These are phyloP conservation scores for Pisolithus microcarpus DNA, from an alignment of 768 basidiomycete species.

Conservation along the genomic window DNA sequence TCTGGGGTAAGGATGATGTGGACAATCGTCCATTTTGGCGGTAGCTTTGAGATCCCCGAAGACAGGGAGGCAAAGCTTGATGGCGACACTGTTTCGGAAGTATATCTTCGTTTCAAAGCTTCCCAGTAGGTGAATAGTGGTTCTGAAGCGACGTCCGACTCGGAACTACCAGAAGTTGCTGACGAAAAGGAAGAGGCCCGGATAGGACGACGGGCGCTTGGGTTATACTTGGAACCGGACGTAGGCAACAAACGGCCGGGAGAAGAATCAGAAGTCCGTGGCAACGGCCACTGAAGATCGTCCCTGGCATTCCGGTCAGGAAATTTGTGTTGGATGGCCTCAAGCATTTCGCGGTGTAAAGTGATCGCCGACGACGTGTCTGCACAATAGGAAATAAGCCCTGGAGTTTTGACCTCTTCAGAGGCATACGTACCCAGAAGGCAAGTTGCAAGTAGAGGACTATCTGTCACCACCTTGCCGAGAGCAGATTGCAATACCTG, in stretches of 20 bases:
- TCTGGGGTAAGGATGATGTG: conserved; percentile 82
- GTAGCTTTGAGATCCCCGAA: conserved; percentile 43
- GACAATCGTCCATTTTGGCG: conserved; percentile 75
- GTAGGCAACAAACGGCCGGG: conserved; percentile 22
- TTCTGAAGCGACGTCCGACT: conserved; percentile 27
- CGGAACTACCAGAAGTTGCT: conserved; percentile 25
- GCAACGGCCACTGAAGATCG: conserved; percentile 70
- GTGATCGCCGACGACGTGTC: conserved; percentile 74
- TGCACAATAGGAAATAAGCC: conserved; percentile 23
- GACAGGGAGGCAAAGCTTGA: conserved; percentile 28
- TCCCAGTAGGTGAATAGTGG: conserved; percentile 58
- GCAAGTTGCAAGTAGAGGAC: conserved; percentile 50
- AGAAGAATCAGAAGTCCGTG: conserved; percentile 37
- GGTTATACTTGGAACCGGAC: conserved; percentile 13
- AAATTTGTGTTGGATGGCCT: conserved; percentile 71
- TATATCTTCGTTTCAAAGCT: conserved; percentile 47
- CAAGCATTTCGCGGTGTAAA: conserved; percentile 78
- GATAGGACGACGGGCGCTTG: conserved; percentile 10
- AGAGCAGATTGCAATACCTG: conserved; percentile 75
- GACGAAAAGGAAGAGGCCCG: conserved; percentile 14
- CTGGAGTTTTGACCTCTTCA: not conserved
- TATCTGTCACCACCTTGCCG: conserved; percentile 46
- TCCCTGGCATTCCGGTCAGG: conserved; percentile 36
- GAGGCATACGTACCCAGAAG: conserved; percentile 47
- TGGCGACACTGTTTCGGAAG: conserved; percentile 17